These are phyloP conservation scores for Globisporangium abappressorium DNA, from an alignment of 352 stramenopile species.

Conservation along the genomic window DNA sequence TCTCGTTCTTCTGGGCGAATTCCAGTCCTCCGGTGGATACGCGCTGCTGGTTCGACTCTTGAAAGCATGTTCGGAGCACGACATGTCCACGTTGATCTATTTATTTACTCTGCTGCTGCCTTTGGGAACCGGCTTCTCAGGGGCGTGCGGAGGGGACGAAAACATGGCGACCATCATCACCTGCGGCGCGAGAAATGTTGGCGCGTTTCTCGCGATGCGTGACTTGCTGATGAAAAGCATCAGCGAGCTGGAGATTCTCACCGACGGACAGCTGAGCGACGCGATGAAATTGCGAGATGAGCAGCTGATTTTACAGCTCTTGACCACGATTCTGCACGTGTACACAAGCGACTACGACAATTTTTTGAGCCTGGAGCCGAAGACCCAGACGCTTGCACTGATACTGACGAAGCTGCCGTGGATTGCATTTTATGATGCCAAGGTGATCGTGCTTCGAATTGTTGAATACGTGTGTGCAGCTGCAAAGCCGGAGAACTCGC, in stretches of 20 bases:
- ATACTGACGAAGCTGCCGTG: constrained; percentile 61
- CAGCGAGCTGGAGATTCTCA: constrained; percentile 20
- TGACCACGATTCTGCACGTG: constrained; percentile 66
- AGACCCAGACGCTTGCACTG: constrained; percentile 63
- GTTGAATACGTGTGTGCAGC: constrained; percentile 76
- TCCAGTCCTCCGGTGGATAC: constrained; percentile 64
- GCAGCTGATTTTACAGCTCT: constrained; percentile 50
- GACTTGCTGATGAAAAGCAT: constrained; percentile 66
- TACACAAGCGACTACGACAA: constrained; percentile 76
- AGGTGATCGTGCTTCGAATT: constrained; percentile 69
- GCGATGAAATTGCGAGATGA: constrained; percentile 27
- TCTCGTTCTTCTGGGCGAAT: constrained; percentile 63
- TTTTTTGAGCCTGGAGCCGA: constrained; percentile 67
- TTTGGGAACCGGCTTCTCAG: constrained; percentile 45
- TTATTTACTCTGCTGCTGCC: constrained; percentile 55
- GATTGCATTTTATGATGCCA: constrained; percentile 51
- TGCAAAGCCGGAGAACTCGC: constrained; percentile 34
- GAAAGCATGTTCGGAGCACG: constrained; percentile 33
- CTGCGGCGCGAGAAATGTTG: constrained; percentile 55
- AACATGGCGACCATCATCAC: constrained; percentile 40
- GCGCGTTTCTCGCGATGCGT: constrained; percentile 58
- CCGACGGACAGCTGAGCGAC: constrained; percentile 6
- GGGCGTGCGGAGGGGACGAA: constrained; percentile 31
- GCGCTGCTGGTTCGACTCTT: constrained; percentile 42
- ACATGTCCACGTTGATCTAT: constrained; percentile 47